Percentiles rank a stretch among this genome's conserved stretches.
These are phyloP conservation scores for Diphasiastrum complanatum DNA, from an alignment of 83 land plant species.

Conservation along the genomic window DNA sequence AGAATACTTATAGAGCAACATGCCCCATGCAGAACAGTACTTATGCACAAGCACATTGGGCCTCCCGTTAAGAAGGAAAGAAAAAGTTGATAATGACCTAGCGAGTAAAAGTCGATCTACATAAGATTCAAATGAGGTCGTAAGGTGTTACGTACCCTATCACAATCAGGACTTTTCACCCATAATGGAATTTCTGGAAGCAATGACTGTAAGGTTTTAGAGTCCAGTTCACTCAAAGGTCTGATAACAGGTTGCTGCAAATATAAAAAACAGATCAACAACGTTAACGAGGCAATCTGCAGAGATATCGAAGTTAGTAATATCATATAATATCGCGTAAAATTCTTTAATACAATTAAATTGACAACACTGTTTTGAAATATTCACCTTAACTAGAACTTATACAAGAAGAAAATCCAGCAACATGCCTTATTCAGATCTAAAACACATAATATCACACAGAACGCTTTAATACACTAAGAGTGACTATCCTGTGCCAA, in stretches of 20 bases:
- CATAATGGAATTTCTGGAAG: slow-evolving; percentile 78
- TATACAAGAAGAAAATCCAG: too few species aligned
- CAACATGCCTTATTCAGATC: too few species aligned
- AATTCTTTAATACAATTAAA: neutral
- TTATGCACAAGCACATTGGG: too few species aligned
- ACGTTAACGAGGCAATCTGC: neutral
- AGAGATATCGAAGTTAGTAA: neutral
- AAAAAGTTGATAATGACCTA: neutral
- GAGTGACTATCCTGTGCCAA: too few species aligned
- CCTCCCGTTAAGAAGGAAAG: neutral
- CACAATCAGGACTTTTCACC: slow-evolving; percentile 92
- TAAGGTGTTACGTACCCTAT: slow-evolving; percentile 43
- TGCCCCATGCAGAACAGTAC: too few species aligned
- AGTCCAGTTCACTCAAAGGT: slow-evolving; percentile 68
- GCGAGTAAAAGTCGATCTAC: neutral
- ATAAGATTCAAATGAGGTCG: neutral
- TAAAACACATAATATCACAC: too few species aligned
- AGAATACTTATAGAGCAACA: too few species aligned
- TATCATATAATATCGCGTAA: neutral
- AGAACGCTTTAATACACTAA: too few species aligned
- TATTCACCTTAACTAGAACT: too few species aligned
- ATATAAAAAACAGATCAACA: neutral
- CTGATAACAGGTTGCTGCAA: slow-evolving; percentile 64
- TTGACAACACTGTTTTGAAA: too few species aligned
- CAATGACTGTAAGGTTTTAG: slow-evolving; percentile 52